Evolutionary conservation across 208 protist species (phyloP).

Genomic region (Crithidia mellificae): DNA sequence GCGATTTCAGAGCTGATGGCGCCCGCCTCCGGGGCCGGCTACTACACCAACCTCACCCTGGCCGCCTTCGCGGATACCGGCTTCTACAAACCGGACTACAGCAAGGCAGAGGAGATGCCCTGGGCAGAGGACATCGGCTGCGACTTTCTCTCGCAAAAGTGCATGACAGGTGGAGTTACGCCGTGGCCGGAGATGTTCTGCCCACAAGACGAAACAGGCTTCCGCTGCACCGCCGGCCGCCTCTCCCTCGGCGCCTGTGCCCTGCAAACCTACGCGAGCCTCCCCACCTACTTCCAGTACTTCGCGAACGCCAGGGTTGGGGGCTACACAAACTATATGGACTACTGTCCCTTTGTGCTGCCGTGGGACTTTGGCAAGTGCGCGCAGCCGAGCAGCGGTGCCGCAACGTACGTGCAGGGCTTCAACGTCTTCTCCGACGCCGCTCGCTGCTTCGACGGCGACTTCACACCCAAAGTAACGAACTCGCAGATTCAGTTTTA

Average conservation of each 20-base stretch:
- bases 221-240: conserved; percentile 45
- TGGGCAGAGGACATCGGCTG: conserved; percentile 78
- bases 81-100: conserved; percentile 80
- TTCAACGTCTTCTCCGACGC: conserved; percentile 17
- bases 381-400: background rate
- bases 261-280: background rate
- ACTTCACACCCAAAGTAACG: background rate
- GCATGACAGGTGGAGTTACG: conserved; percentile 37
- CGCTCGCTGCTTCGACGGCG: conserved; percentile 20
- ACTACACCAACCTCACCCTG: conserved; percentile 80
- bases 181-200: conserved; percentile 63
- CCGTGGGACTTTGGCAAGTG: conserved; percentile 25
- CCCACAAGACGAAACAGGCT: background rate
- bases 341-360: conserved; percentile 56
- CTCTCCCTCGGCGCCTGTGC: conserved; percentile 33
- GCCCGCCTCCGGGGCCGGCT: conserved; percentile 23
- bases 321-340: conserved; percentile 31
- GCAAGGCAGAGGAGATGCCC: conserved; percentile 58
- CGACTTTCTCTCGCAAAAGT: conserved; percentile 46
- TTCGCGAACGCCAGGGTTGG: conserved; percentile 25
- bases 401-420: background rate
- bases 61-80: conserved; percentile 77
- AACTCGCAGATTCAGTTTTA: background rate
- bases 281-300: conserved; percentile 55
- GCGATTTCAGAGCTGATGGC: conserved; percentile 88